Base-by-base conservation (phyloP, 805 yeast species). In the Brettanomyces nanus region DNA sequence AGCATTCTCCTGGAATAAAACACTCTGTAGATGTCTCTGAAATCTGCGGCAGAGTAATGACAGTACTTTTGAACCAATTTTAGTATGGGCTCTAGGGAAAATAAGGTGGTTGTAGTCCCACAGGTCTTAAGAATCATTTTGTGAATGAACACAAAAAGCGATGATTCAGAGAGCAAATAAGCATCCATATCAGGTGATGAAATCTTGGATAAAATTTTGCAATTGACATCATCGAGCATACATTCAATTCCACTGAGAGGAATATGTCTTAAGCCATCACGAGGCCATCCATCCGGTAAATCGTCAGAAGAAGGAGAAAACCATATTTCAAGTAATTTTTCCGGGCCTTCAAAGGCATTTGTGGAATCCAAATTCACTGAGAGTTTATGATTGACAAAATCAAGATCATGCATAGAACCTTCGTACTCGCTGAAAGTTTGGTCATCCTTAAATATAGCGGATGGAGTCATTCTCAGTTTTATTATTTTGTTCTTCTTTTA, bases 301-400 rank as follows among this genome's bases (percentile, higher is more conserved):
- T 58, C 47, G 19, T 54, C 42, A 29, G 64, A 65, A 28, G 67
- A 59, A 10, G 80, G 72, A 49, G 79, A 77, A 56, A 87, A 79
- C 96, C 96, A 89, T 41, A 90, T 68, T 58, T 90, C 96, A 30
- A 92, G 67, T 40, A 90, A 68, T 61, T 90, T 92, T 61, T 90
- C 97, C 23, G 98, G 97, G 5, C 98, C 97, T 66, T 90, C 97
- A 56, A 90, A 90, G 2, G 97, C 95, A 54, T 77, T 82, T 11
- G 95, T 71, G 15, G 96, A 87, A 63, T 89, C 97, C 45, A 89
- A 66, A 43, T 74, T 71, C 32, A 77, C 79, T 6, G 95, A 80
- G 35, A 85, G 66, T 43, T 80, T 85, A 58, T 82, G 90, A 60
- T 89, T 89, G 50, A 86, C 77, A 54, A 52, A 62, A 33, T 61